Percentiles rank a stretch among this genome's conserved stretches.
Conservation (phyloP, 495 filamentous ascomycete species). For the Penicillium riverlandense region DNA sequence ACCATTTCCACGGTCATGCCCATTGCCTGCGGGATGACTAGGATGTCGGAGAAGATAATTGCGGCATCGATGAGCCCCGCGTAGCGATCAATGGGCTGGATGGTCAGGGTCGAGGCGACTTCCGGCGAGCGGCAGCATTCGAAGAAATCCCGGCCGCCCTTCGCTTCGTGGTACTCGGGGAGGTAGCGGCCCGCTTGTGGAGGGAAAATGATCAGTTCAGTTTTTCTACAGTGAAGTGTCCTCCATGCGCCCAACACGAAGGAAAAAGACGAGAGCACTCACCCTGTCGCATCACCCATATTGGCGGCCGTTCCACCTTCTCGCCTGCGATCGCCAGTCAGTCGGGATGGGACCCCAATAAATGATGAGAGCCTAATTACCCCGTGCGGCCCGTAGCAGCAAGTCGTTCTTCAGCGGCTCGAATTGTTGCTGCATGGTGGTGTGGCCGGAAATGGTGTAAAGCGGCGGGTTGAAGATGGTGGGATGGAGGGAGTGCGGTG, state of each 20-base stretch:
- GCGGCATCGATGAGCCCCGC: slow-evolving; percentile 88
- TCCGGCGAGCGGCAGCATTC: slow-evolving; percentile 91
- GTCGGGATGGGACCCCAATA: neutral
- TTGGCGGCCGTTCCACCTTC: slow-evolving; percentile 81
- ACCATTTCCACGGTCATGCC: slow-evolving; percentile 97
- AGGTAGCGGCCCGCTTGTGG: slow-evolving; percentile 84
- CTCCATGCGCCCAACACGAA: neutral
- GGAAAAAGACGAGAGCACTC: slow-evolving; percentile 7
- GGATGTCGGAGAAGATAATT: slow-evolving; percentile 98
- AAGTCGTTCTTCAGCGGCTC: slow-evolving; percentile 84
- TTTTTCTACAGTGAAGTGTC: neutral
- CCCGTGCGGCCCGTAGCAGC: slow-evolving; percentile 78
- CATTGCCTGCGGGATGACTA: slow-evolving; percentile 96
- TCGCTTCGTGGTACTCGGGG: slow-evolving; percentile 93
- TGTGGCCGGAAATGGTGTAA: neutral
- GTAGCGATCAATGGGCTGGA: slow-evolving; percentile 91
- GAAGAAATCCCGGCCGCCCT: slow-evolving; percentile 88
- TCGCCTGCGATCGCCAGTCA: slow-evolving; percentile 53
- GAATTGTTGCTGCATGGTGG: slow-evolving; percentile 58
- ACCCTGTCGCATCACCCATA: slow-evolving; percentile 99
- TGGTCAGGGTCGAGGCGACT: slow-evolving; percentile 80
- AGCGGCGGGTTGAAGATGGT: slow-evolving; percentile 9
- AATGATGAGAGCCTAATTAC: slow-evolving; percentile 37
- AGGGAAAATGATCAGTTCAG: slow-evolving; percentile 6
- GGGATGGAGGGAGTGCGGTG: slow-evolving; percentile 16